Conservation (phyloP, 257 asterid species). For the Penstemon newberryi region DNA sequence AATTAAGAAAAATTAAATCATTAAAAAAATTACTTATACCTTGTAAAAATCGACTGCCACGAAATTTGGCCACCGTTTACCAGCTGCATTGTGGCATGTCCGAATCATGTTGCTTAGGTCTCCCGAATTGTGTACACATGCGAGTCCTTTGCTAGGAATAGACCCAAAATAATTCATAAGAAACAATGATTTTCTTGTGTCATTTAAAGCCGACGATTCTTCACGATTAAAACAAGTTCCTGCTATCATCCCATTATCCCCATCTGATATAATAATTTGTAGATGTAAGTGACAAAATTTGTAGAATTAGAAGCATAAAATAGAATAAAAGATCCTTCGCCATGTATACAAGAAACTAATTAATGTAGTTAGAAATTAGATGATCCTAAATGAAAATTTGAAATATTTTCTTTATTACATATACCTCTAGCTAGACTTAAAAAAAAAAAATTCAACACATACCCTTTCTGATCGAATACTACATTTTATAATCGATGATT, state of each 20-base stretch:
- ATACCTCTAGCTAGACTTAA: no score
- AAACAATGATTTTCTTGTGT: constrained; percentile 59
- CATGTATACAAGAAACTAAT: no score
- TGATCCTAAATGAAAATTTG: no score
- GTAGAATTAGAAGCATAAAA: no score
- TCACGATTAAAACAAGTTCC: constrained; percentile 50
- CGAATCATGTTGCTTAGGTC: constrained; percentile 46
- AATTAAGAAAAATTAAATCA: background rate
- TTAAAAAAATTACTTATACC: constrained; percentile 32
- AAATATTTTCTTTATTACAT: no score
- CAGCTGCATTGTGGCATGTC: constrained; percentile 60
- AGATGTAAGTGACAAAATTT: background rate
- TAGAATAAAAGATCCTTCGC: no score
- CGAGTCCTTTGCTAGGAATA: constrained; percentile 38
- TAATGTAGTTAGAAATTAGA: no score
- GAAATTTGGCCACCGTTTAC: constrained; percentile 73
- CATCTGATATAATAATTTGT: constrained; percentile 40
- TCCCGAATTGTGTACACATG: constrained; percentile 59
- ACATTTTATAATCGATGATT: no score
- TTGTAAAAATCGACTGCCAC: constrained; percentile 76
- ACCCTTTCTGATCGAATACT: no score
- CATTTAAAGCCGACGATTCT: constrained; percentile 58
- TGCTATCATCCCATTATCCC: constrained; percentile 57
- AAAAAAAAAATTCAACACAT: no score
- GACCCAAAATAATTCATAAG: constrained; percentile 60